phyloP scores from a whole-genome alignment of 2,329 filamentous ascomycete species.

The Fusarium sp. region DNA sequence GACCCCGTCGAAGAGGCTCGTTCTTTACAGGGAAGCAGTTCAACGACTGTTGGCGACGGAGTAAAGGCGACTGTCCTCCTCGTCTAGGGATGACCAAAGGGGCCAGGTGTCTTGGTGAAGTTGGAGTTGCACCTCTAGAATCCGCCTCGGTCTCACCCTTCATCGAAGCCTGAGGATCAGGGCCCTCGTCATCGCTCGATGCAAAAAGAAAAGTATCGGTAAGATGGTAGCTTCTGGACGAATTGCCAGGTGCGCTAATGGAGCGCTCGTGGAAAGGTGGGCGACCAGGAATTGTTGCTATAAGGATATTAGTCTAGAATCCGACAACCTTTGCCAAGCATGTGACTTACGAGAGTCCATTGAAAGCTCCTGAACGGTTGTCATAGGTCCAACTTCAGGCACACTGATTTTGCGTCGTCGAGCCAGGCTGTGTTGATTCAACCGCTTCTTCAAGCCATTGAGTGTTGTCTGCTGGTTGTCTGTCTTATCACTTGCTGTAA shows the following conservation, averaged over 20 bases:
- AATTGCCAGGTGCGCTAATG: conserved; percentile 67
- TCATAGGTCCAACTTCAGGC: conserved; percentile 73
- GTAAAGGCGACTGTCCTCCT: conserved; percentile 27
- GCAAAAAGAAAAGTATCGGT: conserved; percentile 40
- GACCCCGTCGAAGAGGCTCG: conserved; percentile 54
- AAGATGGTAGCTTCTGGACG: conserved; percentile 55
- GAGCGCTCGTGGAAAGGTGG: conserved; percentile 73
- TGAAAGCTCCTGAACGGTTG: conserved; percentile 71
- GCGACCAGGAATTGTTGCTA: conserved; percentile 74
- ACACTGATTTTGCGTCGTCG: conserved; percentile 72
- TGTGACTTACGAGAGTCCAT: conserved; percentile 74
- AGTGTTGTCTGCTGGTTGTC: conserved; percentile 51
- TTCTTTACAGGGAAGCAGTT: conserved; percentile 59
- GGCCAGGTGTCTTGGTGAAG: conserved; percentile 62
- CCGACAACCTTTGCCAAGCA: background rate
- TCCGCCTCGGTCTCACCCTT: conserved; percentile 31
- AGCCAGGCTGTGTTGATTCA: conserved; percentile 66
- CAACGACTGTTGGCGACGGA: conserved; percentile 52
- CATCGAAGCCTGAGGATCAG: conserved; percentile 35
- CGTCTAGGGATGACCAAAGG: conserved; percentile 65
- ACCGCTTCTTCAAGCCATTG: conserved; percentile 59
- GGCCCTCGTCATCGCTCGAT: conserved; percentile 38
- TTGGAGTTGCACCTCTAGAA: conserved; percentile 39
- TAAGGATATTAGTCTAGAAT: conserved; percentile 30
- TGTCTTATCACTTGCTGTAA: conserved; percentile 52